Conservation (phyloP, 805 yeast genomes). For the Millerago galiae region DNA sequence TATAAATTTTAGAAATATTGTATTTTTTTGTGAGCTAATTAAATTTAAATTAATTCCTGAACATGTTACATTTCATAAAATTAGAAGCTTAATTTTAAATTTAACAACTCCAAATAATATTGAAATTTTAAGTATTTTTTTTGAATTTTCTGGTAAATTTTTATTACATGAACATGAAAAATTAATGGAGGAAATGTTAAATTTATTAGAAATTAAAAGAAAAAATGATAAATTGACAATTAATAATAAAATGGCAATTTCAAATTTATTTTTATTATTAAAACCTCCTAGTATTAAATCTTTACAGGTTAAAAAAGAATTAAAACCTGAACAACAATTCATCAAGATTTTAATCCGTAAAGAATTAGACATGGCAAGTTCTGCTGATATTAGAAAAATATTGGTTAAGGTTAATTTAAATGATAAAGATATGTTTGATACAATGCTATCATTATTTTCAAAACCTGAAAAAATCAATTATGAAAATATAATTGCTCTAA, state of each 20-base stretch:
- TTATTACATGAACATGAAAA: conserved; percentile 51
- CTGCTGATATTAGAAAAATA: conserved; percentile 29
- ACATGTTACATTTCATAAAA: conserved; percentile 67
- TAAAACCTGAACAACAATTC: conserved; percentile 41
- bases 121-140: conserved; percentile 61
- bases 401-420: conserved; percentile 42
- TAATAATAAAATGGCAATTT: conserved; percentile 52
- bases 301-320: conserved; percentile 20
- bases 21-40: conserved; percentile 66
- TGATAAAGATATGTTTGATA: conserved; percentile 28
- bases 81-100: conserved; percentile 51
- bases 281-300: conserved; percentile 47
- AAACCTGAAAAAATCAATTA: conserved; percentile 57
- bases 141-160: conserved; percentile 68
- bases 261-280: conserved; percentile 46
- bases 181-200: conserved; percentile 59
- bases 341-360: conserved; percentile 43
- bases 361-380: conserved; percentile 38
- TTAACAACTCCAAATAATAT: conserved; percentile 51
- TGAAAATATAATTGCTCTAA: conserved; percentile 45
- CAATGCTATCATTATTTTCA: conserved; percentile 38
- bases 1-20: conserved; percentile 49
- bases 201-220: conserved; percentile 43
- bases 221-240: conserved; percentile 43
- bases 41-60: conserved; percentile 70